phyloP scores from a whole-genome alignment of 1,284 basidiomycete genomes.

The Ustilago sp. region DNA sequence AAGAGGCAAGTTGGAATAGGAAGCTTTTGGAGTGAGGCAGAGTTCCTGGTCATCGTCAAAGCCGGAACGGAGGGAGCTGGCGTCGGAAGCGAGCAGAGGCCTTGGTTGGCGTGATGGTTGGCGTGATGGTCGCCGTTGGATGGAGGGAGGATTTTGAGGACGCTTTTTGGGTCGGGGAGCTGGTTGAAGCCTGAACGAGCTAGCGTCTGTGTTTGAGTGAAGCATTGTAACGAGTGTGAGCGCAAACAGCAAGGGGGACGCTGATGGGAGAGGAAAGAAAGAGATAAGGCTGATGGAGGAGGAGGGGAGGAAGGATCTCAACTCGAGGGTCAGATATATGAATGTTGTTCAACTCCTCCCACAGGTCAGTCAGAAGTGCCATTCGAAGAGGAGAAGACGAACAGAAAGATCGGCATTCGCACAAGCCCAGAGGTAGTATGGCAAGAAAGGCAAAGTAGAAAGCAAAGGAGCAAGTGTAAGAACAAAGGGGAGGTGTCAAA shows the following conservation, averaged over 20 bases:
- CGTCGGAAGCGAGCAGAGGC: neutral
- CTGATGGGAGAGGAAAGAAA: neutral
- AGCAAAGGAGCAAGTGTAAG: neutral
- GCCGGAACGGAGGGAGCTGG: conserved; percentile 12
- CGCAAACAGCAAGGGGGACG: neutral
- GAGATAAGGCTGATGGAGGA: neutral
- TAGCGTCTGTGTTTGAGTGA: conserved; percentile 25
- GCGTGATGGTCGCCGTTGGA: neutral
- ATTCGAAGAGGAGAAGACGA: too few species aligned
- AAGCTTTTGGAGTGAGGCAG: conserved; percentile 22
- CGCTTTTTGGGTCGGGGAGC: conserved; percentile 45
- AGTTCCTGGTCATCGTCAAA: conserved; percentile 30
- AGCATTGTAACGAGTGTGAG: conserved; percentile 17
- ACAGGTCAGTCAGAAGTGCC: neutral
- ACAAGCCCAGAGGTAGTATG: neutral
- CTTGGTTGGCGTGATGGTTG: too few species aligned
- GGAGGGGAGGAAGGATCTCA: neutral
- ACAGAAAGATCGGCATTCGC: too few species aligned
- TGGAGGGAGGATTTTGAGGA: conserved; percentile 13
- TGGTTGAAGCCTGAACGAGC: conserved; percentile 39
- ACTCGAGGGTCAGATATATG: neutral
- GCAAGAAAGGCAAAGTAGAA: conserved; percentile 1
- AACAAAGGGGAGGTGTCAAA: conserved; percentile 15
- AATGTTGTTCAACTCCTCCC: neutral
- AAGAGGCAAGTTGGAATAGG: neutral